Base-by-base conservation (phyloP, 805 yeast genomes). In the Lachancea mirantina region DNA sequence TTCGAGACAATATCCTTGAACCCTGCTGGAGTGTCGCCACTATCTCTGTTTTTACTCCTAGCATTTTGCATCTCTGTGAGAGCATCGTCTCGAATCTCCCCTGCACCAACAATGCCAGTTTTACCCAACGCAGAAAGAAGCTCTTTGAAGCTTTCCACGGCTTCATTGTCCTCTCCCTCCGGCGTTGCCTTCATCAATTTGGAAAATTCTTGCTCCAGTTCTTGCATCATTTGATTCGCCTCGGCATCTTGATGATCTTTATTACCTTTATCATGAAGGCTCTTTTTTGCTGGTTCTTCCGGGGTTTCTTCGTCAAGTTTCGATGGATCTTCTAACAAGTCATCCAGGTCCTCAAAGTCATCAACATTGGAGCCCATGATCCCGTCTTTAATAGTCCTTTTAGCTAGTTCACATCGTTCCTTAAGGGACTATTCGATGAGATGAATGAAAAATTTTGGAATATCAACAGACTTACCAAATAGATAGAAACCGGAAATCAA, bases 1-100 rank as follows among this genome's bases (percentile, higher is more conserved):
- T 75, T 78, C 17, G 84, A 70, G 51, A 89, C 83, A 6, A 88
- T 83, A 38, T 72, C 72, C 49, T 84, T 80, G 51, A 88, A 78
- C 38, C 70, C 63, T 42, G 55, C 16, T 56, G 63, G 35, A 49
- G 56, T 39, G 39, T 52, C 35, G 4, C 23, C 34, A 10, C 18
- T 14, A 14, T 16, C 15, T 6, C 16, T 11, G 19, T 13, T 41
- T 6, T 51, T 38, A 10, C 57, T 48, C 13, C 57, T 55, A 16
- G 48, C 45, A 35, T 57, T 33, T 34, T 76, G 58, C 15, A 61
- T 55, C 42, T 72, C 77, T 36, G 74, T 66, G 44, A 70, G 74
- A 25, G 52, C 52, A 42, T 66, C 65, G 8, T 76, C n/a, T n/a
- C n/a, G n/a, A n/a, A n/a, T n/a, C n/a, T n/a, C n/a, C n/a, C n/a